phyloP scores from a whole-genome alignment of 2,329 filamentous ascomycete genomes.

The Coniochaeta sp. region DNA sequence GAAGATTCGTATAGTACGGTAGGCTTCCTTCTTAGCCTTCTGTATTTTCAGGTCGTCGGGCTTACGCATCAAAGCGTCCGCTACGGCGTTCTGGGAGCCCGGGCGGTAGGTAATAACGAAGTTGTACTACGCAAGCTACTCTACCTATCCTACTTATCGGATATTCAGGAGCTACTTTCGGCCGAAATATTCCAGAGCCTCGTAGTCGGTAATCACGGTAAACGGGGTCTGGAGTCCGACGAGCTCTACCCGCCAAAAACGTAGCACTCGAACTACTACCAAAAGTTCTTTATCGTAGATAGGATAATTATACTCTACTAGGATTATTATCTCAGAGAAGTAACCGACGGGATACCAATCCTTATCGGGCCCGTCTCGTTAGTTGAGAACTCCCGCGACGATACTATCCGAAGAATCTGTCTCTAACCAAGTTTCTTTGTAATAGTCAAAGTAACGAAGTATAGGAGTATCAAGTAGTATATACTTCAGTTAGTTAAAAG shows the following conservation, averaged over 20 bases:
- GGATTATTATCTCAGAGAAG: not conserved
- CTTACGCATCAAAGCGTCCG: too few species aligned
- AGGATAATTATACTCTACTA: slow-evolving; percentile 5
- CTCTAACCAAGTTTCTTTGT: not conserved
- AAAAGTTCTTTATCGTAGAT: slow-evolving; percentile 7
- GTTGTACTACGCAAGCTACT: too few species aligned
- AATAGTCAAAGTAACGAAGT: not conserved
- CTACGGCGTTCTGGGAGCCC: not conserved
- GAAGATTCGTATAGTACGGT: too few species aligned
- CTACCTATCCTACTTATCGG: too few species aligned
- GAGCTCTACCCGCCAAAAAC: too few species aligned
- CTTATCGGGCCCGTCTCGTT: not conserved
- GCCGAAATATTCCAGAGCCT: not conserved
- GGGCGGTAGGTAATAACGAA: too few species aligned
- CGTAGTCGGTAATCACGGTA: too few species aligned
- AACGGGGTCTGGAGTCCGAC: too few species aligned
- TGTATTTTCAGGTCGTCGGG: too few species aligned
- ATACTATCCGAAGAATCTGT: not conserved
- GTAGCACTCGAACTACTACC: too few species aligned
- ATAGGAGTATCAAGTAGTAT: not conserved
- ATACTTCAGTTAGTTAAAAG: not conserved
- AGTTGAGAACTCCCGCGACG: not conserved
- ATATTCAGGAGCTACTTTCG: too few species aligned
- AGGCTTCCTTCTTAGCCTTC: too few species aligned
- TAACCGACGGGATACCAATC: not conserved